Percentiles rank a stretch among this genome's conserved stretches.
Evolutionary conservation across 495 filamentous ascomycete species (phyloP).

Genomic region (Penicillium lagena): DNA sequence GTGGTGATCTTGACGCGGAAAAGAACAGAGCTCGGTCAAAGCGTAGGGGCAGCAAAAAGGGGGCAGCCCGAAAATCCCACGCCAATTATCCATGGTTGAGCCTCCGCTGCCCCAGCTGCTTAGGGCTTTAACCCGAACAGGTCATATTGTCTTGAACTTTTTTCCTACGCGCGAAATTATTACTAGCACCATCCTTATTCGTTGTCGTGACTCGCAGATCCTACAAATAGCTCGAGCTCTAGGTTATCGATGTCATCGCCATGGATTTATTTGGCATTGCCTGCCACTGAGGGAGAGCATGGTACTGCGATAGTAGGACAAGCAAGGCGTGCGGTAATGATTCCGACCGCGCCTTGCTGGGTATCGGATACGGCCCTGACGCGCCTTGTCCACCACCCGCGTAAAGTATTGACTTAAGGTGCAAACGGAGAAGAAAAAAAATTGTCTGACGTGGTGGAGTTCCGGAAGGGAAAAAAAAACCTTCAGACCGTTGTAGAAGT

Average conservation of each 20-base stretch:
- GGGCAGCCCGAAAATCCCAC: conserved; percentile 9
- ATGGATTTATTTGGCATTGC: no score
- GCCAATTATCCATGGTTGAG: conserved; percentile 19
- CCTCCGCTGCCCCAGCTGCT: conserved; percentile 14
- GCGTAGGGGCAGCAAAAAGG: conserved; percentile 20
- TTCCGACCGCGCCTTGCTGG: not conserved
- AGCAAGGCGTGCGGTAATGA: not conserved
- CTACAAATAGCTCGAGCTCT: not conserved
- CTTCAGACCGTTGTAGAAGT: conserved; percentile 9
- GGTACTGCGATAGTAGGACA: not conserved
- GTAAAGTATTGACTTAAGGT: conserved; percentile 16
- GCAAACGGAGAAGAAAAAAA: conserved; percentile 7
- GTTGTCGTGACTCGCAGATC: conserved; percentile 7
- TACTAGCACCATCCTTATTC: conserved; percentile 16
- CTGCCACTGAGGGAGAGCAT: not conserved
- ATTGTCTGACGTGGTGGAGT: conserved; percentile 12
- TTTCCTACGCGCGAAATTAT: conserved; percentile 1
- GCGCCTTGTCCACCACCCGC: conserved; percentile 21
- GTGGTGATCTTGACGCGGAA: not conserved
- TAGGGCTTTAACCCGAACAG: conserved; percentile 10
- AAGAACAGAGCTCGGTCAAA: not conserved
- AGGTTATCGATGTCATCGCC: not conserved
- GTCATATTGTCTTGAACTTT: conserved; percentile 11
- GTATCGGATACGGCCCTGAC: conserved; percentile 7
- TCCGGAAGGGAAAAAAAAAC: conserved; percentile 12